Base-by-base conservation (phyloP, 768 basidiomycete species). In the Trametes elegans region DNA sequence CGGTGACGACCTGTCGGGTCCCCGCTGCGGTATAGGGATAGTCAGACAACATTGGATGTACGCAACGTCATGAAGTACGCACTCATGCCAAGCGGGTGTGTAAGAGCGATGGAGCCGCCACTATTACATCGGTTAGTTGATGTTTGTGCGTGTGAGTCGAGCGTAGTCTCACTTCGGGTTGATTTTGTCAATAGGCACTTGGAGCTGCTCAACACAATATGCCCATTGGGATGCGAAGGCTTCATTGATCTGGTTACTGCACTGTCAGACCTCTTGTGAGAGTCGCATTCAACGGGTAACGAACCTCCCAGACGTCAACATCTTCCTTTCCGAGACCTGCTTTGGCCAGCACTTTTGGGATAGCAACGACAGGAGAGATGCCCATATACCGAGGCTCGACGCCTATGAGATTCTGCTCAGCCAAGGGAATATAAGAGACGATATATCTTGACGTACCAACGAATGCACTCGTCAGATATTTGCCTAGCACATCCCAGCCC, bases 141-240 rank as follows among this genome's bases (percentile, higher is more conserved):
- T 19, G 7, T n/a, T 9, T 59, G 9, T 60, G 3, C 7, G 29
- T 10, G n/a, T 6, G 10, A 14, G 26, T 3, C 7, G 8, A 7
- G 26, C 28, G 23, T 11, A 23, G 55, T 74, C 80, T 71, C 75
- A 83, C 90, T 92, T 85, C 43, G 90, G 84, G 66, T 97, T 97
- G 63, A 94, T 86, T 70, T 86, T 93, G 62, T 84, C 80, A 16
- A 88, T 83, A 2, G 87, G 82, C 40, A 96, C 77, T 24, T 78
- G 74, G 23, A 95, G 78, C 64, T 91, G 76, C 64, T 95, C 88
- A 7, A 95, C 84, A 48, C 90, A 94, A 71, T 93, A 88, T n/a
- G 89, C 90, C 56, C 92, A 95, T 66, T 96, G 93, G 1, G 90
- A 93, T 0, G 92, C 93, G 57, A 95, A 96, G 0, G 93, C 93